Base-by-base conservation (phyloP, 768 basidiomycete species). In the Mrakia hoshinonis region DNA sequence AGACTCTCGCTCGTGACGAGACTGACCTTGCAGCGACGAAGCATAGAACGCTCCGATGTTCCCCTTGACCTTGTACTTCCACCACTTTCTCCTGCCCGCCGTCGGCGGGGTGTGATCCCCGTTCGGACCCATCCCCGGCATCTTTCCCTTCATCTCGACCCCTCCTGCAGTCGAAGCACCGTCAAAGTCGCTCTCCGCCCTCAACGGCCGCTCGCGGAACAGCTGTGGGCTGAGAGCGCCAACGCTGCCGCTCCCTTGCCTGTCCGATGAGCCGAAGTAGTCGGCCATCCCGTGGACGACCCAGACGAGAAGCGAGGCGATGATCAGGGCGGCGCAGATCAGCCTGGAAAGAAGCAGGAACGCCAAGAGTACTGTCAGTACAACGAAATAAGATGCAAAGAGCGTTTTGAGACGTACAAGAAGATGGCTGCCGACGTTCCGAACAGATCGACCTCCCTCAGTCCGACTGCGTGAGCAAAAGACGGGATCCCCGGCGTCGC, bases 391-490 rank as follows among this genome's bases (percentile, higher is more conserved):
- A 24, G 55, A 36, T 31, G 31, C 10, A 22, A 18, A 20, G 58
- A 61, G 54, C 24, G 26, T 11, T 1, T 22, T 11, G 58, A 20
- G 36, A 7, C 58, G 22, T 15, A 61, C 63, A 96, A 84, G 81
- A 96, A 95, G 67, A 97, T 80, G 48, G 86, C 81, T n/a, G 93
- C 81, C 78, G 90, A 92, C 65, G 88, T 87, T 26, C 85, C 85
- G 76, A 96, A 91, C 60, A 93, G 83, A 77, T 96, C 89, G 76
- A 87, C 83, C 1, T 90, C 89, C 15, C 86, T 85, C 5, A 98
- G 77, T 38, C 95, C 96, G 51, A 95, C 81, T 15, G 90, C 84
- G 77, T 87, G 88, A 1, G 93, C 90, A 77, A 94, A 94, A 2
- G 89, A 87, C 20, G 85, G 82, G 55, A 99, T 87, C 3, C 95